Evolutionary conservation across 768 basidiomycete genomes (phyloP).

Genomic region (Leccinum rimulosum): DNA sequence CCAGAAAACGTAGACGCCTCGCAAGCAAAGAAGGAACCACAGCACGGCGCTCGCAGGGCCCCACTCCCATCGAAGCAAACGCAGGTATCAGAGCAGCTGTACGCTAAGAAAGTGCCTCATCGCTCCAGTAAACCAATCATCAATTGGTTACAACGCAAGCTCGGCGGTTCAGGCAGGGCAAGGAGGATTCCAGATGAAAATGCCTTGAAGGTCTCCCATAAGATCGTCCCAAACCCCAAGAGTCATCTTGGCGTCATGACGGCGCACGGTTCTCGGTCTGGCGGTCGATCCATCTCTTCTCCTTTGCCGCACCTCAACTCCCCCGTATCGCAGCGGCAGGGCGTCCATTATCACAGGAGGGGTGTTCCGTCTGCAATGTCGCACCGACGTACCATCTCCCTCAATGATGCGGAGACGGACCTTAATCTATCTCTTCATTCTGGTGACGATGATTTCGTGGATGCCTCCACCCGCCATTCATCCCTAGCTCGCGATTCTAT

Average conservation of each 20-base stretch:
- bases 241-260: conserved; percentile 11
- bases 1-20: conserved; percentile 2
- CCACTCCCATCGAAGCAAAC: conserved; percentile 22
- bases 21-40: conserved; percentile 18
- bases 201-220: conserved; percentile 12
- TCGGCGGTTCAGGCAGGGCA: conserved; percentile 62
- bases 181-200: conserved; percentile 46
- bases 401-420: conserved; percentile 57
- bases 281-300: conserved; percentile 30
- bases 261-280: conserved; percentile 18
- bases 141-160: conserved; percentile 87
- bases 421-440: conserved; percentile 34
- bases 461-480: conserved; percentile 50
- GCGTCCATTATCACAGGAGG: conserved; percentile 16
- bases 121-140: conserved; percentile 83
- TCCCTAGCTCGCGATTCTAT: conserved; percentile 70
- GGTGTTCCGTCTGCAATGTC: conserved; percentile 21
- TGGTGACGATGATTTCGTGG: conserved; percentile 41
- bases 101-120: conserved; percentile 60
- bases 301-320: conserved; percentile 23
- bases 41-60: conserved; percentile 17
- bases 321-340: conserved; percentile 28
- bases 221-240: conserved; percentile 14
- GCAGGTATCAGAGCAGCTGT: conserved; percentile 33
- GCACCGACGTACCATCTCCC: conserved; percentile 60